Conservation (phyloP, 768 basidiomycete genomes). For the Pleurotus tuoliensis region DNA sequence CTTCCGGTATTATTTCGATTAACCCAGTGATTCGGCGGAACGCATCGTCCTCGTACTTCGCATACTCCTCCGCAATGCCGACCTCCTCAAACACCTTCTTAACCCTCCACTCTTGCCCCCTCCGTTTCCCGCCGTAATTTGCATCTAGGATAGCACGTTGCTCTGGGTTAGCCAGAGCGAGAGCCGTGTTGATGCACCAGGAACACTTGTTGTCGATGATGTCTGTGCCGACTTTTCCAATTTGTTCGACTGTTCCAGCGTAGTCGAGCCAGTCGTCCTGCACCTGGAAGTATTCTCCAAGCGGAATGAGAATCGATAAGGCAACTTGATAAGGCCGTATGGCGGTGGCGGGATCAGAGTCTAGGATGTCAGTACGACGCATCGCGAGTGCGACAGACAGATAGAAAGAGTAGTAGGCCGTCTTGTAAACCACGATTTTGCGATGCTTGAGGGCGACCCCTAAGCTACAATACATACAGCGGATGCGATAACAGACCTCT, state of each 20-base stretch:
- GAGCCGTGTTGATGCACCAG: slow-evolving; percentile 89
- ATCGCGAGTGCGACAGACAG: slow-evolving; percentile 96
- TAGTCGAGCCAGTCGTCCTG: slow-evolving; percentile 97
- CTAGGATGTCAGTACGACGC: slow-evolving; percentile 65
- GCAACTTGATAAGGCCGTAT: slow-evolving; percentile 68
- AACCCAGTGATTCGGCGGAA: slow-evolving; percentile 61
- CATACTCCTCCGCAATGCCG: slow-evolving; percentile 63
- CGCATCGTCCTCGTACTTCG: slow-evolving; percentile 70
- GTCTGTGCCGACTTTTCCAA: slow-evolving; percentile 96
- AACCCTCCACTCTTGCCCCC: slow-evolving; percentile 32
- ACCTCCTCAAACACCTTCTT: slow-evolving; percentile 66
- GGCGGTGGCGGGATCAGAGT: slow-evolving; percentile 30
- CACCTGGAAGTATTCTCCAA: slow-evolving; percentile 97
- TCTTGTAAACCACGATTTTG: slow-evolving; percentile 94
- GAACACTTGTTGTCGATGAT: slow-evolving; percentile 98
- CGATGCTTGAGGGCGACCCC: slow-evolving; percentile 55
- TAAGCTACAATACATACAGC: not conserved
- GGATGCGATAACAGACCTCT: slow-evolving; percentile 47
- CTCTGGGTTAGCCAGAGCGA: slow-evolving; percentile 50
- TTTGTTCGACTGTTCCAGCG: slow-evolving; percentile 83
- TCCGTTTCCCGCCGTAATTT: slow-evolving; percentile 45
- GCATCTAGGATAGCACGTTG: slow-evolving; percentile 55
- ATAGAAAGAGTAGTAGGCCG: slow-evolving; percentile 96
- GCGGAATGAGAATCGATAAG: slow-evolving; percentile 75
- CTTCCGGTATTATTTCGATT: slow-evolving; percentile 73